These are phyloP conservation scores for Aureobasidium melanogenum DNA, from an alignment of 2,329 filamentous ascomycete genomes.

Conservation along the genomic window DNA sequence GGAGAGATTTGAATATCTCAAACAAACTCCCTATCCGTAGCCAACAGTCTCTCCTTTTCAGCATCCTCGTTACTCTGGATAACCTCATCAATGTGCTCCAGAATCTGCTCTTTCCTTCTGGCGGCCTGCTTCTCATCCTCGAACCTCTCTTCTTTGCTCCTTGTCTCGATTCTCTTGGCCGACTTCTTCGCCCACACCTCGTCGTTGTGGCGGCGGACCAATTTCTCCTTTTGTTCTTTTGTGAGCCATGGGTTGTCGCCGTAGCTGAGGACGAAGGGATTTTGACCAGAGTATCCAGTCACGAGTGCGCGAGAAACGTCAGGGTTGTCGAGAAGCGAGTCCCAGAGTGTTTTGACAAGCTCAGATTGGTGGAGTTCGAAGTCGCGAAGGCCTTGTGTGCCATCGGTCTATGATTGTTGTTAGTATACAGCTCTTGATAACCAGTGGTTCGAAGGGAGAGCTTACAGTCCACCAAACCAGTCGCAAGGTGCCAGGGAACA, in stretches of 20 bases:
- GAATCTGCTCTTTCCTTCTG: conserved; percentile 2
- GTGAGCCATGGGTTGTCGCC: conserved; percentile 10
- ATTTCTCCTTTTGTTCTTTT: conserved; percentile 8
- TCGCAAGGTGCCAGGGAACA: conserved; percentile 13
- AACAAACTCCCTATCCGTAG: not conserved
- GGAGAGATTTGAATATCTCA: not conserved
- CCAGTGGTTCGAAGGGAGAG: not conserved
- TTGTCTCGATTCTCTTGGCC: not conserved
- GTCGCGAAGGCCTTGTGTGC: conserved; percentile 13
- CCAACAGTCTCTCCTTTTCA: conserved; percentile 4
- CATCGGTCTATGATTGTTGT: conserved; percentile 11
- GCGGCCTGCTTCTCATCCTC: not conserved
- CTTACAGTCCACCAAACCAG: conserved; percentile 15
- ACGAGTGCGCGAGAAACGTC: conserved; percentile 13
- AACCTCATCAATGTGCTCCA: conserved; percentile 10
- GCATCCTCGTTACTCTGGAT: conserved; percentile 7
- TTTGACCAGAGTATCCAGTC: conserved; percentile 13
- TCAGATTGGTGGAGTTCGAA: conserved; percentile 15
- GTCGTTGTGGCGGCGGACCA: not conserved
- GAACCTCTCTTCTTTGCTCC: not conserved
- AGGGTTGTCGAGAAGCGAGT: conserved; percentile 12
- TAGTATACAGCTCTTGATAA: not conserved
- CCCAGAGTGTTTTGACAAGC: conserved; percentile 12
- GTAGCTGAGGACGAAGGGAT: conserved; percentile 12
- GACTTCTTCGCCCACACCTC: conserved; percentile 9